A percentile compares a stretch with the other conserved stretches of the same genome.
Conservation (phyloP, 2,329 filamentous ascomycete genomes). For the Aspergillus ustus region DNA sequence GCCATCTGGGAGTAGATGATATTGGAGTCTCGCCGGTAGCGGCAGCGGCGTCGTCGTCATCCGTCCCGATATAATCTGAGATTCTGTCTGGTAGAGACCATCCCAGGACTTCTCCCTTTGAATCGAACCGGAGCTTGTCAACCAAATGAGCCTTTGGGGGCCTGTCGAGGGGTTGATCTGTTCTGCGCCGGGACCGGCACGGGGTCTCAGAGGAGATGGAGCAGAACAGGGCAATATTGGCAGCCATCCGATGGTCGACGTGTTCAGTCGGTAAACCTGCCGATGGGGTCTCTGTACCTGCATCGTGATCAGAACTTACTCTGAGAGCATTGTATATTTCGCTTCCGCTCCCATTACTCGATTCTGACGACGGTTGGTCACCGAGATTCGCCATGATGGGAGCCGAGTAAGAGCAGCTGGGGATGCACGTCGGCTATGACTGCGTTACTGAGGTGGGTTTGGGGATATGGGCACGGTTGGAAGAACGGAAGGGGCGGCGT, state of each 20-base stretch:
- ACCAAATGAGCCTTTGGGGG: neutral
- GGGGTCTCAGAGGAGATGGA: constrained; percentile 21
- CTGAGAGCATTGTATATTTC: constrained; percentile 45
- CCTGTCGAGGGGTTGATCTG: neutral
- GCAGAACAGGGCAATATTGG: constrained; percentile 37
- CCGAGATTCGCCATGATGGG: neutral
- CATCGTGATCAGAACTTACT: constrained; percentile 33
- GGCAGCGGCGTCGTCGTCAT: constrained; percentile 33
- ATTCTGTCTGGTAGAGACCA: neutral
- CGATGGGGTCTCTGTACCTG: constrained; percentile 14
- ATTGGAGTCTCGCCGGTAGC: constrained; percentile 22
- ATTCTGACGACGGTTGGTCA: constrained; percentile 22
- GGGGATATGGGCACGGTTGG: neutral
- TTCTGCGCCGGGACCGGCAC: neutral
- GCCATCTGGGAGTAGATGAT: constrained; percentile 28
- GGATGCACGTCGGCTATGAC: neutral
- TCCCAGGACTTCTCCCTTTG: neutral
- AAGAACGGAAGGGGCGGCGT: neutral
- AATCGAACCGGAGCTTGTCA: neutral
- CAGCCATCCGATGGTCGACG: constrained; percentile 29
- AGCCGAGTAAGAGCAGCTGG: neutral
- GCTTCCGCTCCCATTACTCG: constrained; percentile 42
- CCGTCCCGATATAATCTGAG: constrained; percentile 24
- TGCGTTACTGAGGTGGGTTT: neutral
- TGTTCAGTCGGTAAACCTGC: constrained; percentile 16